Evolutionary conservation across 345 rosid species (phyloP).

Genomic region (Salix caprea): DNA sequence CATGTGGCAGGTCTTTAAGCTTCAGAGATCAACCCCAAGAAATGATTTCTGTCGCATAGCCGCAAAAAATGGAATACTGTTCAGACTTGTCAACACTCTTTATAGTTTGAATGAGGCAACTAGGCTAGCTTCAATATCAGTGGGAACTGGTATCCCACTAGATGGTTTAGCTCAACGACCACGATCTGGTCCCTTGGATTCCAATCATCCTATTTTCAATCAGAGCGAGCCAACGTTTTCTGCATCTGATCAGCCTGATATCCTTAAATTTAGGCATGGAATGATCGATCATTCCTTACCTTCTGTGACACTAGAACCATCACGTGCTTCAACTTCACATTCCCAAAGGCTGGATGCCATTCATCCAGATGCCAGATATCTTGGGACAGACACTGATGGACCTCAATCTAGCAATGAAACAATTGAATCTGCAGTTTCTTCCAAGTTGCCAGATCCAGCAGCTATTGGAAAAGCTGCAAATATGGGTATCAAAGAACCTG

Average conservation of each 20-base stretch:
- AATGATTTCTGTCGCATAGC: slow-evolving; percentile 94
- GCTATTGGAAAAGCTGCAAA: slow-evolving; percentile 36
- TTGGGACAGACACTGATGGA: slow-evolving; percentile 49
- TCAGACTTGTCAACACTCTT: slow-evolving; percentile 86
- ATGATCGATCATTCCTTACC: slow-evolving; percentile 42
- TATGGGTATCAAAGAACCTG: slow-evolving; percentile 25
- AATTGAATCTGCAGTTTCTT: slow-evolving; percentile 37
- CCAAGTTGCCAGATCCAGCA: slow-evolving; percentile 37
- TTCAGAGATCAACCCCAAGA: slow-evolving; percentile 85
- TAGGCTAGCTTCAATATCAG: slow-evolving; percentile 65
- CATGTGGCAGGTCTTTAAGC: slow-evolving; percentile 99
- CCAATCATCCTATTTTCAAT: slow-evolving; percentile 51
- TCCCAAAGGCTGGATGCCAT: slow-evolving; percentile 64
- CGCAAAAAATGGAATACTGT: slow-evolving; percentile 84
- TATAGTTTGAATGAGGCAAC: slow-evolving; percentile 97
- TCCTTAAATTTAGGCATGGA: slow-evolving; percentile 52
- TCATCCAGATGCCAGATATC: slow-evolving; percentile 47
- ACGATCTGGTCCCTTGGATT: slow-evolving; percentile 75
- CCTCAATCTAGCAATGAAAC: slow-evolving; percentile 56
- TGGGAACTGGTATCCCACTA: slow-evolving; percentile 48
- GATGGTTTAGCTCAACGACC: slow-evolving; percentile 61
- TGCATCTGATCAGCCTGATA: slow-evolving; percentile 59
- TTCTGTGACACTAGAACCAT: slow-evolving; percentile 48
- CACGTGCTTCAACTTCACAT: slow-evolving; percentile 66
- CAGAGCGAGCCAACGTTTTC: slow-evolving; percentile 54